These are phyloP conservation scores for Yamagishiella unicocca DNA, from an alignment of 139 green algal genomes.

Conservation along the genomic window DNA sequence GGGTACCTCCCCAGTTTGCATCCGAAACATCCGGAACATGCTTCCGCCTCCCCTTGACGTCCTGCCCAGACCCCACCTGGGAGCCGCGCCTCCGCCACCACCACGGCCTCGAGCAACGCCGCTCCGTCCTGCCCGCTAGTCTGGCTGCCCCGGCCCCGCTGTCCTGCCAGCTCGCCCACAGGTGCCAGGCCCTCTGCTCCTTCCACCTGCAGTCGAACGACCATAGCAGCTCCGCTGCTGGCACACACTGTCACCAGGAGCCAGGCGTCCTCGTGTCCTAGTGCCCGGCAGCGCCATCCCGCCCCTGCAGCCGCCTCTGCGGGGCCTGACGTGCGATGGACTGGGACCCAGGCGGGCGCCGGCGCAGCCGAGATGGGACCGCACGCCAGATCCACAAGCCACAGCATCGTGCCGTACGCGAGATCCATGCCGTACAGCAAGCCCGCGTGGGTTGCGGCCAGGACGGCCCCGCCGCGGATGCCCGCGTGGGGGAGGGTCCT, in stretches of 20 bases:
- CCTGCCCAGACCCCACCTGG: too few relatives aligned
- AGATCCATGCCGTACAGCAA: constrained; percentile 25
- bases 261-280: background rate
- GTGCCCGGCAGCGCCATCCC: background rate
- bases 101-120: background rate
- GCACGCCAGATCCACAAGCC: background rate
- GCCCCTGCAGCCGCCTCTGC: background rate
- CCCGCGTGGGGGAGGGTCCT: background rate
- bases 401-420: background rate
- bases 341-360: background rate
- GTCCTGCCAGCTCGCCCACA: background rate
- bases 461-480: background rate
- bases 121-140: background rate
- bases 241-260: background rate
- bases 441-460: constrained; percentile 34
- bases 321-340: background rate
- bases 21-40: background rate
- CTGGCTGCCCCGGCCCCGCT: background rate
- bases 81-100: background rate
- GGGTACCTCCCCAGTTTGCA: background rate
- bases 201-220: background rate
- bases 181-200: background rate
- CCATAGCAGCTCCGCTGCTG: background rate
- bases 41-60: too few relatives aligned
- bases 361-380: constrained; percentile 31